phyloP scores from a whole-genome alignment of 2,329 filamentous ascomycete species.

The Parastagonospora avenae region DNA sequence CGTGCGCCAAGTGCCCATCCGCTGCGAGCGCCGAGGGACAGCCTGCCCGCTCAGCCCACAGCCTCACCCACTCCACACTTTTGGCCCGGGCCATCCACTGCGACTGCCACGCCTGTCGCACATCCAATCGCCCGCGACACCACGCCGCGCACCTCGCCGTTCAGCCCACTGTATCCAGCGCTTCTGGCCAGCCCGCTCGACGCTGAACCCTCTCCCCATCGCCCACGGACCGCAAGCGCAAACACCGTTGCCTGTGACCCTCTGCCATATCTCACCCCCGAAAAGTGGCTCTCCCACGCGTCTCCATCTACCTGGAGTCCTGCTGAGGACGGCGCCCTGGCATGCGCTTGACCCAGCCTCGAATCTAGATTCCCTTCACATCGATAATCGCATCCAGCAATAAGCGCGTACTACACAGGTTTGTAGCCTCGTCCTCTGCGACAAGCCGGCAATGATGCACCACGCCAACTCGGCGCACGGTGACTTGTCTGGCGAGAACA shows the following conservation, averaged over 20 bases:
- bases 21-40: too few species aligned
- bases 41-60: too few species aligned
- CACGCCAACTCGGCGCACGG: background rate
- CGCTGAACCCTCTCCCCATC: constrained; percentile 4
- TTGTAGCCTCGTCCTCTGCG: constrained; percentile 4
- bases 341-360: constrained; percentile 15
- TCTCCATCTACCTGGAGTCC: constrained; percentile 11
- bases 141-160: too few species aligned
- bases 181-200: background rate
- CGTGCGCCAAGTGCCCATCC: too few species aligned
- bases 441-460: background rate
- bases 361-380: constrained; percentile 2
- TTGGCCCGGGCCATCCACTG: too few species aligned
- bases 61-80: too few species aligned
- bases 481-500: background rate
- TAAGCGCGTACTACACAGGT: constrained; percentile 24
- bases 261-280: background rate
- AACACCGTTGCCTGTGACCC: background rate
- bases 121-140: constrained; percentile 3
- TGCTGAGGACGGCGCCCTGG: constrained; percentile 14
- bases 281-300: constrained; percentile 17
- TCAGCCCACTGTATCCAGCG: too few species aligned
- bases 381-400: constrained; percentile 15
- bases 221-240: constrained; percentile 8
- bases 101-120: background rate